Conservation (phyloP, 2,329 filamentous ascomycete genomes). For the Phaeoacremonium minimum region DNA sequence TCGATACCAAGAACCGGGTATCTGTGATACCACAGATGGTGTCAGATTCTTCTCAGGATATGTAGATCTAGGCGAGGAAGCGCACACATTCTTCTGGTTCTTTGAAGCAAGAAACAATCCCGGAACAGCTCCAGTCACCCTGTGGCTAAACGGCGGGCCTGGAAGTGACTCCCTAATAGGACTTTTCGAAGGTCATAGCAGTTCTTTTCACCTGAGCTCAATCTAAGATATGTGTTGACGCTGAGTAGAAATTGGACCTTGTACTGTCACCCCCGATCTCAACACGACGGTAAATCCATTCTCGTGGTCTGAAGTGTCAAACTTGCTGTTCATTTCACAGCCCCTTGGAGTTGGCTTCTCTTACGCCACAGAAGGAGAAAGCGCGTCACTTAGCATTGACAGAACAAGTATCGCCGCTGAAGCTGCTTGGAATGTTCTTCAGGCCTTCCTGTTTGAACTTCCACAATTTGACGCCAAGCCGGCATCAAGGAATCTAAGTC, state of each 20-base stretch:
- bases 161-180: slow-evolving; percentile 2
- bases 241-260: slow-evolving; percentile 6
- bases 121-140: slow-evolving; percentile 5
- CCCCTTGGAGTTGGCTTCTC: slow-evolving; percentile 8
- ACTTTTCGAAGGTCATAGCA: slow-evolving; percentile 3
- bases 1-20: too few species aligned
- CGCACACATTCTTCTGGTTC: slow-evolving; percentile 9
- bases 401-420: slow-evolving; percentile 53
- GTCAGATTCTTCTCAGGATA: too few species aligned
- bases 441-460: slow-evolving; percentile 46
- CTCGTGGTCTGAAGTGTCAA: slow-evolving; percentile 23
- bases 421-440: slow-evolving; percentile 50
- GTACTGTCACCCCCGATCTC: slow-evolving; percentile 5
- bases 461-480: slow-evolving; percentile 24
- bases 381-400: slow-evolving; percentile 25
- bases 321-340: slow-evolving; percentile 23
- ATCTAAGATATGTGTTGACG: too few species aligned
- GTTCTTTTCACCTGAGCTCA: too few species aligned
- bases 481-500: slow-evolving; percentile 13
- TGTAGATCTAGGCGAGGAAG: too few species aligned
- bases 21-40: too few species aligned
- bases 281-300: slow-evolving; percentile 20
- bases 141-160: slow-evolving; percentile 4
- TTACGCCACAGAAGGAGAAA: background rate
- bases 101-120: slow-evolving; percentile 2